Conservation (phyloP, 768 basidiomycete species). For the Pleurotus tuoliensis region DNA sequence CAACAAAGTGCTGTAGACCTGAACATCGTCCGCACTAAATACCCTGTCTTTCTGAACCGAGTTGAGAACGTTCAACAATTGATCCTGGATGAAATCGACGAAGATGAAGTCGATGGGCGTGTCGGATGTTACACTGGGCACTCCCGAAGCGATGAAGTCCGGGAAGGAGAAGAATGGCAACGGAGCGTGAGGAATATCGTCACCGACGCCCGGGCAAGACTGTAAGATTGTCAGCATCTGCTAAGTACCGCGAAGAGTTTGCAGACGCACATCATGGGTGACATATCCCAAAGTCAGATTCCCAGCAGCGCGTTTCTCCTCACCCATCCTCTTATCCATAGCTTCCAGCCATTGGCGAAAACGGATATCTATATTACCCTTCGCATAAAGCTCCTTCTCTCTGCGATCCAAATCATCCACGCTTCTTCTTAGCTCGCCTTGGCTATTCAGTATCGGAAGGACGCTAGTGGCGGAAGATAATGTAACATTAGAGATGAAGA, state of each 20-base stretch:
- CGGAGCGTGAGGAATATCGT: conserved; percentile 65
- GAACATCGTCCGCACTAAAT: conserved; percentile 50
- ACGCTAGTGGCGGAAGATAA: conserved; percentile 49
- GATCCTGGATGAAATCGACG: conserved; percentile 58
- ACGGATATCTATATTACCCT: conserved; percentile 46
- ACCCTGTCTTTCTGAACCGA: conserved; percentile 41
- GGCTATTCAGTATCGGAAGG: conserved; percentile 47
- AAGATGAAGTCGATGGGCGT: conserved; percentile 72
- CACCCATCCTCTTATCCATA: conserved; percentile 40
- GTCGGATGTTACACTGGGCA: conserved; percentile 45
- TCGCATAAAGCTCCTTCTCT: conserved; percentile 37
- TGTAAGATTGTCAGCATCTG: conserved; percentile 14
- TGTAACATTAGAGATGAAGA: conserved; percentile 55
- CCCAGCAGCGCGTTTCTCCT: conserved; percentile 36
- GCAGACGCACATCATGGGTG: conserved; percentile 53
- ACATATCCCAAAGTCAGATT: conserved; percentile 74
- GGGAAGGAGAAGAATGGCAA: conserved; percentile 53
- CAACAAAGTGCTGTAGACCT: conserved; percentile 48
- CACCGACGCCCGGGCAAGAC: conserved; percentile 73
- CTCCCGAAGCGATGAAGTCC: conserved; percentile 53
- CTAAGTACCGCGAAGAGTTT: neutral
- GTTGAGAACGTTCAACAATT: conserved; percentile 56
- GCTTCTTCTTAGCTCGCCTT: conserved; percentile 33
- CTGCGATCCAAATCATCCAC: conserved; percentile 27
- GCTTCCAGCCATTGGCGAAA: conserved; percentile 57